A percentile compares a stretch with the other conserved stretches of the same genome.
phyloP scores from a whole-genome alignment of 116 monocot genomes.

The Phalaenopsis hybrid region DNA sequence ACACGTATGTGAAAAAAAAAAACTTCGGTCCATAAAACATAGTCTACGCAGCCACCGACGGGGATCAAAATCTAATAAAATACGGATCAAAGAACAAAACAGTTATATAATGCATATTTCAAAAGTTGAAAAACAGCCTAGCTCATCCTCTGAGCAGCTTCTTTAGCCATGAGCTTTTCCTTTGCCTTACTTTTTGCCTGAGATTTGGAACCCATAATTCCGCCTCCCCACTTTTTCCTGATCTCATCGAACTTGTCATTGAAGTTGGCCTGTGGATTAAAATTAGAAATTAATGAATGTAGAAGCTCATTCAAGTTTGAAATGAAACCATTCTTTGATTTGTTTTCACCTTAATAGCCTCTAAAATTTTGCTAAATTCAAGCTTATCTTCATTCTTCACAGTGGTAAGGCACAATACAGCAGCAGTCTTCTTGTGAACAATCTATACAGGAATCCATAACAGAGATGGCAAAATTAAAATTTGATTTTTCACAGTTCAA shows the following conservation, averaged over 20 bases:
- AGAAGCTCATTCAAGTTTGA: not conserved
- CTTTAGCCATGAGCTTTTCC: constrained; percentile 69
- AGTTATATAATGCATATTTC: too few relatives aligned
- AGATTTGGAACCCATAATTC: constrained; percentile 89
- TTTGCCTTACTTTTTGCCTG: constrained; percentile 79
- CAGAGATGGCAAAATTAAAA: not conserved
- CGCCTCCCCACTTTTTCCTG: constrained; percentile 92
- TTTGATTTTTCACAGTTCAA: not conserved
- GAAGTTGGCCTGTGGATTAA: constrained; percentile 57
- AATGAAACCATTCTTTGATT: not conserved
- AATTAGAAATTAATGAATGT: not conserved
- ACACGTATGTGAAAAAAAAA: too few relatives aligned
- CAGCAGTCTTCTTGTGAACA: constrained; percentile 67
- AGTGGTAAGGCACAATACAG: constrained; percentile 64
- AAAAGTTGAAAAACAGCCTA: constrained; percentile 15
- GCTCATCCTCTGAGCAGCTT: constrained; percentile 76
- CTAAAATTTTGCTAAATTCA: constrained; percentile 73
- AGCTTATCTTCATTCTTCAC: constrained; percentile 84
- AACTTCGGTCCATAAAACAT: too few relatives aligned
- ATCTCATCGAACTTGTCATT: constrained; percentile 85
- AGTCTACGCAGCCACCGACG: too few relatives aligned
- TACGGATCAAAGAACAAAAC: too few relatives aligned
- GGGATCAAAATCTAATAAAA: too few relatives aligned
- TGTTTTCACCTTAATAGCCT: constrained; percentile 63
- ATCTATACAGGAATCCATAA: constrained; percentile 21